Conservation (phyloP, 2,329 filamentous ascomycete genomes). For the Diplodia corticola region DNA sequence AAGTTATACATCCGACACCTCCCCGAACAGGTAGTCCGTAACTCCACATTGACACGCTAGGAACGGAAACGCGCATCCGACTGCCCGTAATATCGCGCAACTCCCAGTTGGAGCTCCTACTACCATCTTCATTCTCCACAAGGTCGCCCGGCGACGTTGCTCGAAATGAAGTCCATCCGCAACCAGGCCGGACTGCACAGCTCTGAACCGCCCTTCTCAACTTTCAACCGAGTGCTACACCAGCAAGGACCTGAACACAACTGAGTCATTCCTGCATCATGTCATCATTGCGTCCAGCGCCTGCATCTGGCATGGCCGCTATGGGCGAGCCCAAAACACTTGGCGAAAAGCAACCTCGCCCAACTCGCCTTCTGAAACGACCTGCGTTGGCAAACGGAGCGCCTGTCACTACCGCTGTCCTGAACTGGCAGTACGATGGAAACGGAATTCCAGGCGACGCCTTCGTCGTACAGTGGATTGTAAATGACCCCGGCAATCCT, state of each 20-base stretch:
- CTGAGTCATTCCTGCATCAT: too few species aligned
- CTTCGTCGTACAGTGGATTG: conserved; percentile 49
- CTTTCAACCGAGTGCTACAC: not conserved
- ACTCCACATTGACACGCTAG: not conserved
- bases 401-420: conserved; percentile 37
- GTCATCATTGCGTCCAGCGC: not conserved
- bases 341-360: not conserved
- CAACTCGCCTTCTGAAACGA: conserved; percentile 32
- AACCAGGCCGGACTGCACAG: not conserved
- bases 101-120: not conserved
- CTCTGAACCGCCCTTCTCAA: not conserved
- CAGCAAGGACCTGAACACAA: too few species aligned
- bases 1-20: not conserved
- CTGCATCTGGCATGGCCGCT: not conserved
- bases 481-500: conserved; percentile 49
- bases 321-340: not conserved
- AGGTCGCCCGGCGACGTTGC: not conserved
- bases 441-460: conserved; percentile 47
- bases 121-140: not conserved
- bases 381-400: conserved; percentile 40
- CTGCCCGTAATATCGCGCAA: not conserved
- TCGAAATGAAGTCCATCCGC: not conserved
- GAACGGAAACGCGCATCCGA: not conserved
- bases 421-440: conserved; percentile 45
- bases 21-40: not conserved